phyloP scores from a whole-genome alignment of 805 yeast genomes.

The Pichia eremophila region DNA sequence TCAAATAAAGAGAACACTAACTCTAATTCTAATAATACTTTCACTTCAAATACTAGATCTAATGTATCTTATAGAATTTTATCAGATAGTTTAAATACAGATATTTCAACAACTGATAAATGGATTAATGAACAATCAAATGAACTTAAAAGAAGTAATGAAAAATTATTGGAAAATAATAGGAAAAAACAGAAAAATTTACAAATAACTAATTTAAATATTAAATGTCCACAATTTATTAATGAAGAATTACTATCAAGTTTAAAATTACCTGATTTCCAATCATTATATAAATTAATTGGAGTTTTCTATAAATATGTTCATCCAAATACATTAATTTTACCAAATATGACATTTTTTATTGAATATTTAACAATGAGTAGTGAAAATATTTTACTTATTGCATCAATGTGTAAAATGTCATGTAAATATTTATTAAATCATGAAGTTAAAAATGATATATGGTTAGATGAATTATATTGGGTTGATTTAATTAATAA shows the following conservation, averaged over 20 bases:
- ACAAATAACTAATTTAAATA: not conserved
- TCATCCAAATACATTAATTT: constrained; percentile 28
- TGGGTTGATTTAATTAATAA: constrained; percentile 30
- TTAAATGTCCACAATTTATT: constrained; percentile 10
- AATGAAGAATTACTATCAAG: constrained; percentile 23
- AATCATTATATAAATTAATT: constrained; percentile 24
- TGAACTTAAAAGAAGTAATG: not conserved
- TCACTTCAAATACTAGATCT: not conserved
- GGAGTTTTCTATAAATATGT: constrained; percentile 34
- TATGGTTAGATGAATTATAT: constrained; percentile 24
- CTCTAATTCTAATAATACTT: not conserved
- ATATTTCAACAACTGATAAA: constrained; percentile 14
- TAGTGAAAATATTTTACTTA: constrained; percentile 20
- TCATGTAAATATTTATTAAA: constrained; percentile 26
- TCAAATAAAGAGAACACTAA: not conserved
- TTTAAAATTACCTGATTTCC: constrained; percentile 31
- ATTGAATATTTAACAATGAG: constrained; percentile 23
- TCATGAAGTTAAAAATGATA: constrained; percentile 17
- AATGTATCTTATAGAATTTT: not conserved
- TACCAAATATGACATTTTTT: constrained; percentile 29
- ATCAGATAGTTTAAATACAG: not conserved
- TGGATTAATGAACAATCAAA: constrained; percentile 19
- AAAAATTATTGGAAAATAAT: not conserved
- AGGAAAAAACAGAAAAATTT: constrained; percentile 1
- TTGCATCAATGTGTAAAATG: constrained; percentile 28